A percentile compares a stretch with the other conserved stretches of the same genome.
Evolutionary conservation across 2,329 filamentous ascomycete genomes (phyloP).

Genomic region (Ophiostoma triangulosporum): DNA sequence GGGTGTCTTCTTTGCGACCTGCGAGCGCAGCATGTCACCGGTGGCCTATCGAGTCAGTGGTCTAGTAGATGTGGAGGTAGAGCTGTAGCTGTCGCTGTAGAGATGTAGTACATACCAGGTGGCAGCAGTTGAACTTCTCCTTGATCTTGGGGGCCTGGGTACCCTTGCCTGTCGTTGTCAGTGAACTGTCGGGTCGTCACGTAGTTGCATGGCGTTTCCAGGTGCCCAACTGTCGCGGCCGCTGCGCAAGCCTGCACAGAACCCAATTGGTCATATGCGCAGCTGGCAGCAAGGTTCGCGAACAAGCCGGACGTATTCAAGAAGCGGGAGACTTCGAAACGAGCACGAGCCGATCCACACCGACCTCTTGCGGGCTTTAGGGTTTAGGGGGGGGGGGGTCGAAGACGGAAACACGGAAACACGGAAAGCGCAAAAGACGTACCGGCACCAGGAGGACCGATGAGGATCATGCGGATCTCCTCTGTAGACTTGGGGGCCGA

Average conservation of each 20-base stretch:
- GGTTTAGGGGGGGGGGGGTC: background rate
- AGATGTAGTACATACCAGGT: constrained; percentile 54
- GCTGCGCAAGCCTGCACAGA: background rate
- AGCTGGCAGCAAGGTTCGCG: background rate
- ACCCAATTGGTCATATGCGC: background rate
- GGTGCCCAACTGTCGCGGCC: too few relatives aligned
- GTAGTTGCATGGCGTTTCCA: too few relatives aligned
- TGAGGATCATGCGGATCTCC: constrained; percentile 89
- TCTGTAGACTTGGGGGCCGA: constrained; percentile 35
- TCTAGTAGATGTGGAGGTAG: background rate
- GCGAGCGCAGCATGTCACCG: constrained; percentile 96
- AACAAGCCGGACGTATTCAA: background rate
- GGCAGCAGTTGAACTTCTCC: constrained; percentile 94
- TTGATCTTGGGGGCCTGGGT: constrained; percentile 97
- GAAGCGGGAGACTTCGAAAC: background rate
- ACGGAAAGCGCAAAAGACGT: constrained; percentile 26
- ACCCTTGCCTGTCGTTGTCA: constrained; percentile 63
- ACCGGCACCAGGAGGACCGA: constrained; percentile 96
- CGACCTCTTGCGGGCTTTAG: background rate
- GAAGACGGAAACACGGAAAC: too few relatives aligned
- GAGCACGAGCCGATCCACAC: background rate
- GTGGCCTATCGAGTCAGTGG: constrained; percentile 54
- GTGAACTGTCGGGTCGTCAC: constrained; percentile 7
- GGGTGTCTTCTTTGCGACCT: constrained; percentile 93
- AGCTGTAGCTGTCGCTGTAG: background rate